Percentiles rank a stretch among this genome's conserved stretches.
phyloP scores from a whole-genome alignment of 257 asterid species.

The Ilex asprella region DNA sequence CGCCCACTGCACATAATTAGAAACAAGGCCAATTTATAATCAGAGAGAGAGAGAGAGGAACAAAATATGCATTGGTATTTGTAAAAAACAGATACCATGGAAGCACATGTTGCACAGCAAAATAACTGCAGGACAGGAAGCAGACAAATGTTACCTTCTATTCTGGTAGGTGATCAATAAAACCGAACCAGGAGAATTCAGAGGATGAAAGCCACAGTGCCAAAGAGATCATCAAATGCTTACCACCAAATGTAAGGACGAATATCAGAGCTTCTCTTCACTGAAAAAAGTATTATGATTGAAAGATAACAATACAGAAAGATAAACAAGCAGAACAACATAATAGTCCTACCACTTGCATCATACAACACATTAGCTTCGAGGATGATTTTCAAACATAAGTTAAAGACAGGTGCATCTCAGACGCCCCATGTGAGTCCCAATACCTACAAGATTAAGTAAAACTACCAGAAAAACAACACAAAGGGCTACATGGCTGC shows the following conservation, averaged over 20 bases:
- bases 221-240: conserved; percentile 90
- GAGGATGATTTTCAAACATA: conserved; percentile 77
- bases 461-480: neutral
- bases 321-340: neutral
- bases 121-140: conserved; percentile 13
- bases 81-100: neutral
- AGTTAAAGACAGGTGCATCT: conserved; percentile 51
- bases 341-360: conserved; percentile 43
- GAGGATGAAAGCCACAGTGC: conserved; percentile 72
- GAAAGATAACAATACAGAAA: conserved; percentile 1
- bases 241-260: conserved; percentile 19
- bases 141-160: conserved; percentile 56
- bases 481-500: neutral
- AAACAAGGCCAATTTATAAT: neutral
- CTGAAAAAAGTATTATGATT: neutral
- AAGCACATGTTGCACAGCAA: neutral
- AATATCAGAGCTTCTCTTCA: conserved; percentile 11
- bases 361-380: conserved; percentile 96
- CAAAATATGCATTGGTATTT: neutral
- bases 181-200: conserved; percentile 56
- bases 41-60: neutral
- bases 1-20: conserved; percentile 59
- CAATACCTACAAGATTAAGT: conserved; percentile 39
- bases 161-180: conserved; percentile 86
- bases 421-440: conserved; percentile 92